phyloP scores from a whole-genome alignment of 140 eudicot genomes.

The Artemisia princeps region DNA sequence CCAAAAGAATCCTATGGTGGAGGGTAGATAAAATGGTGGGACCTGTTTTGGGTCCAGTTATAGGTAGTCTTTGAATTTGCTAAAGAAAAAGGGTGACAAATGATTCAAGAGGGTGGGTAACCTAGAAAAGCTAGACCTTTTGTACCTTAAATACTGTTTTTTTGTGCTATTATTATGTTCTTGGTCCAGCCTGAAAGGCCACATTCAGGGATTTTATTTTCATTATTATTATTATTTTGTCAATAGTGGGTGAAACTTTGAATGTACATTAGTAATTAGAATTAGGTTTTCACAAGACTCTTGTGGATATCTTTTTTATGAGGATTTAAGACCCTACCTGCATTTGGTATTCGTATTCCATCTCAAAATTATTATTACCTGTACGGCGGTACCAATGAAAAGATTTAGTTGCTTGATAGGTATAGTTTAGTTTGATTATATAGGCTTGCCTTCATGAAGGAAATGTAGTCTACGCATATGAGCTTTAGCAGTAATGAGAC shows the following conservation, averaged over 20 bases:
- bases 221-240: neutral
- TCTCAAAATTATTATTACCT: no score
- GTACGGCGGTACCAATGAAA: no score
- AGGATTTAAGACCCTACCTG: no score
- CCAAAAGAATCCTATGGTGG: slow-evolving; percentile 30
- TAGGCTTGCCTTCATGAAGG: no score
- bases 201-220: neutral
- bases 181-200: slow-evolving; percentile 15
- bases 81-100: slow-evolving; percentile 22
- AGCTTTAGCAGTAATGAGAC: no score
- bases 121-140: slow-evolving; percentile 27
- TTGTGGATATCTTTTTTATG: no score
- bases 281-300: no score
- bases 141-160: slow-evolving; percentile 24
- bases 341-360: no score
- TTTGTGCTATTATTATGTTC: slow-evolving; percentile 18
- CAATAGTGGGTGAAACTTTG: slow-evolving; percentile 19
- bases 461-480: no score
- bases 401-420: no score
- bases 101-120: slow-evolving; percentile 31
- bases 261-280: neutral
- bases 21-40: slow-evolving; percentile 14
- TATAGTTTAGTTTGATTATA: no score
- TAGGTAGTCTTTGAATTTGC: slow-evolving; percentile 32
- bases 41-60: slow-evolving; percentile 31